Evolutionary conservation across 2,329 filamentous ascomycete genomes (phyloP), one percentile per base, ranked within the genome.

Genomic region (Trichoderma atroviride): DNA sequence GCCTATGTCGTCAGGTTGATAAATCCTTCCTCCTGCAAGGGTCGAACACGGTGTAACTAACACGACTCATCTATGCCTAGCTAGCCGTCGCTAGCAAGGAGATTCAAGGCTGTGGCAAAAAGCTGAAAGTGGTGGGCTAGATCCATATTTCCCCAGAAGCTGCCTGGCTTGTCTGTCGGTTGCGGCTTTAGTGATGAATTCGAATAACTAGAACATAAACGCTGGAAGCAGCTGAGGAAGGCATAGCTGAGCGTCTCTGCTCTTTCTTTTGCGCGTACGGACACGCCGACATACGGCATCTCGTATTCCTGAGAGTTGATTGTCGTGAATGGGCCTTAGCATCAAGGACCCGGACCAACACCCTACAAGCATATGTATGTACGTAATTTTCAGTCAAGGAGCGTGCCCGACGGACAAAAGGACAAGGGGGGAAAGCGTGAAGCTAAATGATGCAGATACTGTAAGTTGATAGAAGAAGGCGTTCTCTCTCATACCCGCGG

Each of bases 11-110:
- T 35, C 50, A 22, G 29, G 37, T 37, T 31, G 29, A 52, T 24
- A 16, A 47, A 52, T 13, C n/a, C 40, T 67, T 52, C 55, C 58
- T 67, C n/a, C 64, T 67, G 55, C 64, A 67, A 66, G 55, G 64
- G 37, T 47, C 55, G 37, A 59, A 40, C 14, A 40, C 53, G 50
- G 27, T 67, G 22, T 29, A 29, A 52, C n/a, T 9, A 16, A 50
- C 40, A 13, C 37, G n/a, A n/a, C 27, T 35, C 37, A 50, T 27
- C 53, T 58, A 27, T 29, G 33, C 35, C 9, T 58, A 53, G 35
- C 62, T 37, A 27, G 16, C 53, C 37, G 5, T 11, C n/a, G 35
- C 52, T n/a, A 4, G 29, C 27, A 24, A 35, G 37, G n/a, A 58
- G 35, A 24, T 33, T 37, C 37, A 50, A 7, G 13, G 13, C 27